Evolutionary conservation across 1,284 basidiomycete genomes (phyloP).

Genomic region (Ganoderma sp.): DNA sequence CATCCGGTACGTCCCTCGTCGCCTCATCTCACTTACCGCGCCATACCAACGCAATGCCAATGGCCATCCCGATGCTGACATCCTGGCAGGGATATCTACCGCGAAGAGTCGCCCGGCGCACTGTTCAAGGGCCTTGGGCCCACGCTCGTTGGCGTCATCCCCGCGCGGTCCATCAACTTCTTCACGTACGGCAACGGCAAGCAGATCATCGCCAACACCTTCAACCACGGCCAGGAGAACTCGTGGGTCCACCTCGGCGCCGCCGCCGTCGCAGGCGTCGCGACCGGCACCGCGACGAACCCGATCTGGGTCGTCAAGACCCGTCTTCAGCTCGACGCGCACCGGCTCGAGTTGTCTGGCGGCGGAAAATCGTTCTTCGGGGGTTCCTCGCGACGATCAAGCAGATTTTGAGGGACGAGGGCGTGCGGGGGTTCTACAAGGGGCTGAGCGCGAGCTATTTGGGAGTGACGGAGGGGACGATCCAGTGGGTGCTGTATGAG

Average conservation of each 20-base stretch:
- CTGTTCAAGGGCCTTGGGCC: slow-evolving; percentile 96
- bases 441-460: slow-evolving; percentile 95
- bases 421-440: slow-evolving; percentile 90
- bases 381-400: slow-evolving; percentile 70
- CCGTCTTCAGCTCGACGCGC: slow-evolving; percentile 75
- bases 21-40: background rate
- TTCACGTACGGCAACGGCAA: slow-evolving; percentile 99
- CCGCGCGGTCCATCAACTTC: slow-evolving; percentile 97
- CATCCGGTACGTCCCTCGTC: slow-evolving; percentile 64
- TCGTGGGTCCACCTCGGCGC: slow-evolving; percentile 85
- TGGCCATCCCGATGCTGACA: background rate
- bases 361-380: slow-evolving; percentile 46
- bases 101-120: slow-evolving; percentile 89
- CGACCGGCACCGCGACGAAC: slow-evolving; percentile 91
- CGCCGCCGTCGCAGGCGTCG: slow-evolving; percentile 85
- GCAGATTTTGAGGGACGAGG: slow-evolving; percentile 82
- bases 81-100: slow-evolving; percentile 77
- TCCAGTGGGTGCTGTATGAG: slow-evolving; percentile 98
- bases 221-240: slow-evolving; percentile 87
- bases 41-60: background rate
- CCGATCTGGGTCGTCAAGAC: slow-evolving; percentile 99
- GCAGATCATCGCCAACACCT: slow-evolving; percentile 81
- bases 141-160: slow-evolving; percentile 93
- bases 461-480: slow-evolving; percentile 95
- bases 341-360: slow-evolving; percentile 33